Base-by-base conservation (phyloP, 306 rosid genomes). In the Quercus gilva region DNA sequence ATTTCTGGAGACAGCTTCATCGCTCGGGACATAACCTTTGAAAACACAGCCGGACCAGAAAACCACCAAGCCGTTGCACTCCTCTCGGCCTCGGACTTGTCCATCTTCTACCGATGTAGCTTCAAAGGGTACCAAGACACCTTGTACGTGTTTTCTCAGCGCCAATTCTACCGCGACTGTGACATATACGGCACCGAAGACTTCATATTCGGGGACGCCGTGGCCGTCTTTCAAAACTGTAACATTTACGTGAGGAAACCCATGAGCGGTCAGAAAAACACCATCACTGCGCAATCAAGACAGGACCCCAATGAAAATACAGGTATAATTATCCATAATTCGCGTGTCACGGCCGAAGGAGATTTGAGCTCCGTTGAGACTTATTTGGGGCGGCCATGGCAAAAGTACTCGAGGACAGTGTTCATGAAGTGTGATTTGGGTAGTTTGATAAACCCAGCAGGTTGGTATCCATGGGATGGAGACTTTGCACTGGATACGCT, bases 151-250 rank as follows among this genome's bases (percentile, higher is more conserved):
- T 74, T 84, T 79, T 55, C 94, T 6, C 83, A 80, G 8, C 94
- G 97, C 26, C 98, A 94, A 55, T 94, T 94, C 90, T 94, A 89
- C 84, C 94, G 97, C 0, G 97, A 92, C 7, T 94, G 98, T 10
- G 70, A 88, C 69, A 75, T 92, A 14, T 84, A 90, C 63, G 98
- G 98, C 71, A 92, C 98, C 20, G 2, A 91, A 0, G 97, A 94
- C 80, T 88, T 94, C 90, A 88, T 94, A 23, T 92, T 81, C 33
- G 97, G 97, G 2, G 88, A 92, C 77, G 92, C 91, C 0, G 82
- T 25, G 0, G 76, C 72, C 0, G 80, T 94, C 15, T 64, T 94
- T 61, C 98, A 94, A 55, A 89, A 84, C 77, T 91, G 94, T 78
- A 87, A 90, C 83, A 87, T 94, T 80, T 83, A 70, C 63, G 88